phyloP scores from a whole-genome alignment of 1,284 basidiomycete genomes.

The Singerocomus rubriflavus region DNA sequence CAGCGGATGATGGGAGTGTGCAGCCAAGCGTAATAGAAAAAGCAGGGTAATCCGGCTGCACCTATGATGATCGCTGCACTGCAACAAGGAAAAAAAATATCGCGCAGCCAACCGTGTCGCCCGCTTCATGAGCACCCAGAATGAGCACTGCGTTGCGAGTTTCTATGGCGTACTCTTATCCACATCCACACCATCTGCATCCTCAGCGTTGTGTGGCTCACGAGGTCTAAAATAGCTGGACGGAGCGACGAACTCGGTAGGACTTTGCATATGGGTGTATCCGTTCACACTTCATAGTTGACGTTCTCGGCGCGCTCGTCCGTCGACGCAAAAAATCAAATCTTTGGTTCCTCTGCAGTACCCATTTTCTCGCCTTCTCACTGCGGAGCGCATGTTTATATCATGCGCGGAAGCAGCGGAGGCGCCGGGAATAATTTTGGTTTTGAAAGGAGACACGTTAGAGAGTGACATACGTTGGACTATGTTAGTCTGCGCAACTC shows the following conservation, averaged over 20 bases:
- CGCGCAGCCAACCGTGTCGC: constrained; percentile 40
- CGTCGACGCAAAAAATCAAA: constrained; percentile 35
- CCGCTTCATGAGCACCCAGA: too few species aligned
- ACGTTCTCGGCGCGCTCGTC: constrained; percentile 48
- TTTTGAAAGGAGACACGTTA: too few species aligned
- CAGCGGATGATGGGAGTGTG: too few species aligned
- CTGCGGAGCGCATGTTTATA: background rate
- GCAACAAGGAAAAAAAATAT: constrained; percentile 21
- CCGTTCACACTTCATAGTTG: constrained; percentile 76
- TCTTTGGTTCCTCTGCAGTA: constrained; percentile 23
- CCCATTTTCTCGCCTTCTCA: background rate
- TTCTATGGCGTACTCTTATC: background rate
- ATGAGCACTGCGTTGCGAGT: constrained; percentile 6
- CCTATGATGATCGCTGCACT: too few species aligned
- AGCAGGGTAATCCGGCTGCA: too few species aligned
- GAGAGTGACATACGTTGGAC: too few species aligned
- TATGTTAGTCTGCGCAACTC: too few species aligned
- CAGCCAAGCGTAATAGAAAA: too few species aligned
- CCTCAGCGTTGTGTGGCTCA: background rate
- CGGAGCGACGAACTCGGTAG: constrained; percentile 60
- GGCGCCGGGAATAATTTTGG: constrained; percentile 29
- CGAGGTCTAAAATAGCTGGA: constrained; percentile 10
- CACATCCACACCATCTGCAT: background rate
- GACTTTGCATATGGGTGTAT: constrained; percentile 66
- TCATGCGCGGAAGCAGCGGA: constrained; percentile 27